Percentiles rank a stretch among this genome's conserved stretches.
Conservation (phyloP, 768 basidiomycete species). For the Krasilnikovozyma curviuscula region DNA sequence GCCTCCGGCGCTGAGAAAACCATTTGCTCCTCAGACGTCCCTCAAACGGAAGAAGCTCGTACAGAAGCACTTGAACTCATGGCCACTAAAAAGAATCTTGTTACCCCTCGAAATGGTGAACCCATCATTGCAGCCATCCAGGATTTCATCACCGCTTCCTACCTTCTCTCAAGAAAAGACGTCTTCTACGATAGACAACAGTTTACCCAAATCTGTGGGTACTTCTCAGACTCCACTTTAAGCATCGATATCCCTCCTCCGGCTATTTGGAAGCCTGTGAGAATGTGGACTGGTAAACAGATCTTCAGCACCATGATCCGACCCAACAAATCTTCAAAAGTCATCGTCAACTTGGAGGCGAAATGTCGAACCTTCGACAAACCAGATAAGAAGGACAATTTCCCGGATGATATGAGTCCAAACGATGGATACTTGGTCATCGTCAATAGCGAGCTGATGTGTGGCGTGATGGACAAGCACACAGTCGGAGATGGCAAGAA, state of each 20-base stretch:
- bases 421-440: conserved; percentile 97
- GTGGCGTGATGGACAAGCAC: conserved; percentile 95
- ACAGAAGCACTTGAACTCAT: conserved; percentile 94
- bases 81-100: conserved; percentile 90
- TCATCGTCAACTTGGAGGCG: conserved; percentile 84
- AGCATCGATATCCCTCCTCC: conserved; percentile 94
- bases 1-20: neutral
- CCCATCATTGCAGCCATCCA: conserved; percentile 99
- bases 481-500: conserved; percentile 97
- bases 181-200: conserved; percentile 81
- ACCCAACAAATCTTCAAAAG: conserved; percentile 62
- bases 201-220: conserved; percentile 91
- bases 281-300: conserved; percentile 96
- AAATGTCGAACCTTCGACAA: conserved; percentile 59
- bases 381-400: conserved; percentile 28
- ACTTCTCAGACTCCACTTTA: conserved; percentile 71
- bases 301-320: conserved; percentile 95
- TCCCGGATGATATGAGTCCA: conserved; percentile 60
- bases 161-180: conserved; percentile 79
- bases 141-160: conserved; percentile 98
- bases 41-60: conserved; percentile 93
- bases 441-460: conserved; percentile 96
- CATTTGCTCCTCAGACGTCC: conserved; percentile 49
- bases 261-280: conserved; percentile 73
- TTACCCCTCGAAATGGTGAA: conserved; percentile 94